Percentiles rank a stretch among this genome's conserved stretches.
phyloP scores from a whole-genome alignment of 805 yeast species.

The Candida ficus region DNA sequence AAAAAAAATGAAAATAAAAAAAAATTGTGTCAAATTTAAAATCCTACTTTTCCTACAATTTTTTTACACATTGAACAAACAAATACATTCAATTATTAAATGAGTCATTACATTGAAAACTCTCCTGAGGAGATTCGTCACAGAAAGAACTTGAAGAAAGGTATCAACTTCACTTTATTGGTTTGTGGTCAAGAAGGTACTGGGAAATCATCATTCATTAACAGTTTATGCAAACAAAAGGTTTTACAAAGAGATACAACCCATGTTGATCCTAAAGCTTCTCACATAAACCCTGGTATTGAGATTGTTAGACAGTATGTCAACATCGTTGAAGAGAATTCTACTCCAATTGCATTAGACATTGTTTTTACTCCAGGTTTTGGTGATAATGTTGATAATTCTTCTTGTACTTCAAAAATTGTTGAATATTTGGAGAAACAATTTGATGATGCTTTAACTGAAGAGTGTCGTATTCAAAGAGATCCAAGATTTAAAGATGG shows the following conservation, averaged over 20 bases:
- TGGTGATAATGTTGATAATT: constrained; percentile 71
- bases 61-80: not conserved
- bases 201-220: constrained; percentile 71
- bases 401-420: constrained; percentile 41
- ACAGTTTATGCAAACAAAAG: constrained; percentile 53
- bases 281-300: constrained; percentile 32
- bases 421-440: constrained; percentile 62
- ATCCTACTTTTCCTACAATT: no score
- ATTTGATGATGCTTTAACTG: constrained; percentile 66
- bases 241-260: constrained; percentile 29
- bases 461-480: constrained; percentile 70
- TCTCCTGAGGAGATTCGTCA: constrained; percentile 41
- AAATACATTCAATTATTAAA: not conserved
- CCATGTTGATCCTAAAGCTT: constrained; percentile 26
- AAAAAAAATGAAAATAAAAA: no score
- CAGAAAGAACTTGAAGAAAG: constrained; percentile 58
- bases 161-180: constrained; percentile 60
- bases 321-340: constrained; percentile 53
- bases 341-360: constrained; percentile 47
- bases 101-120: constrained; percentile 1
- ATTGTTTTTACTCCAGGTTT: constrained; percentile 72
- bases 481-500: constrained; percentile 68
- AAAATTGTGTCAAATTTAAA: no score
- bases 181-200: constrained; percentile 70
- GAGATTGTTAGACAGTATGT: constrained; percentile 46